A percentile compares a stretch with the other conserved stretches of the same genome.
Evolutionary conservation across 139 green algal species (phyloP).

Genomic region (Gonium pectorale): DNA sequence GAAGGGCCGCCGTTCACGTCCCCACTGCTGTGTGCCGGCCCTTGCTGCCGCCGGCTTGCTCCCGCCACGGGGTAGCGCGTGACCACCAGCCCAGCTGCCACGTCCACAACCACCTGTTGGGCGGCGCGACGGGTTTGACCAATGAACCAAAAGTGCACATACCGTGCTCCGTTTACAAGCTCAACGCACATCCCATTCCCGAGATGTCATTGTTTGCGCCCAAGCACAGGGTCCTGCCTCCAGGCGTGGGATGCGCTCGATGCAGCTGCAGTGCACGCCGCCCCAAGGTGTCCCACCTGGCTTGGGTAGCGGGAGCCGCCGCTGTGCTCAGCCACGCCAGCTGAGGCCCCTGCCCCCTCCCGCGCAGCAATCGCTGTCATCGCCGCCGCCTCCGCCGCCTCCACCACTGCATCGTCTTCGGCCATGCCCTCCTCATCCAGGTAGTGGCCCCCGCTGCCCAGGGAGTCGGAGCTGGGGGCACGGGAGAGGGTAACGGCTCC

Average conservation of each 20-base stretch:
- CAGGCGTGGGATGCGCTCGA: too few species aligned
- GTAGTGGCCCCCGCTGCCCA: conserved; percentile 30
- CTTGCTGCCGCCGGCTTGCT: background rate
- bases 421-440: conserved; percentile 37
- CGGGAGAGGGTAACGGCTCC: background rate
- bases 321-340: background rate
- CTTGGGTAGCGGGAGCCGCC: background rate
- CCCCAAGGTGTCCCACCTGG: too few species aligned
- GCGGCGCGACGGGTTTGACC: too few species aligned
- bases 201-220: too few species aligned
- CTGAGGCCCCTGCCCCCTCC: background rate
- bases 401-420: background rate
- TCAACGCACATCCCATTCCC: too few species aligned
- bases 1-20: too few species aligned
- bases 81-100: background rate
- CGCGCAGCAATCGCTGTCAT: too few species aligned
- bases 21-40: background rate
- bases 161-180: too few species aligned
- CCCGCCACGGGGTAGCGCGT: background rate
- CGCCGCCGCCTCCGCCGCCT: background rate
- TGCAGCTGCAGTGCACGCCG: too few species aligned
- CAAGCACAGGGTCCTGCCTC: too few species aligned
- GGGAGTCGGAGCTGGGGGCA: conserved; percentile 1
- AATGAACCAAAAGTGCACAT: too few species aligned
- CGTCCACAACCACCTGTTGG: background rate